Evolutionary conservation across 257 asterid genomes (phyloP).

Genomic region (Solanum piurae): DNA sequence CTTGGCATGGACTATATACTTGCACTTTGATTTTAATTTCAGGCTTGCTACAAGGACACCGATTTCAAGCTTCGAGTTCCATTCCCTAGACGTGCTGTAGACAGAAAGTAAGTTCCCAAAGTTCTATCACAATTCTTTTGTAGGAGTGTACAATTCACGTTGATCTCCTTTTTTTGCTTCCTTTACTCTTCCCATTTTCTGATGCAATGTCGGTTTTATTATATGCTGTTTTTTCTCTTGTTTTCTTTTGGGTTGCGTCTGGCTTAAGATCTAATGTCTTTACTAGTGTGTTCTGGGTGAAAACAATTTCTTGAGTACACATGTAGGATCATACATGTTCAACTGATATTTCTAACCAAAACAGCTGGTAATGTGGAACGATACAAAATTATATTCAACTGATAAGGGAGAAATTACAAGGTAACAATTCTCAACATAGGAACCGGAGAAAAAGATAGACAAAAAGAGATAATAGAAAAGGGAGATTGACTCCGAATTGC

Average conservation of each 20-base stretch:
- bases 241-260: background rate
- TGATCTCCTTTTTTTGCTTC: background rate
- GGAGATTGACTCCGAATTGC: background rate
- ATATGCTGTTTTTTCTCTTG: background rate
- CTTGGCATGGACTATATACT: background rate
- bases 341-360: background rate
- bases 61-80: conserved; percentile 86
- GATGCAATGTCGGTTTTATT: background rate
- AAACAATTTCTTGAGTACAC: background rate
- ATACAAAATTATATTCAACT: background rate
- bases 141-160: background rate
- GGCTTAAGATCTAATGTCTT: background rate
- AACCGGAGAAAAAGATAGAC: background rate
- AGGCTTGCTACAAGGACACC: conserved; percentile 72
- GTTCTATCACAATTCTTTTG: background rate
- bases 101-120: conserved; percentile 62
- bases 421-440: background rate
- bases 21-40: conserved; percentile 2
- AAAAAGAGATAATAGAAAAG: background rate
- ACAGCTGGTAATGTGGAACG: background rate
- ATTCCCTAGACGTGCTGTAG: conserved; percentile 68
- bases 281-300: background rate
- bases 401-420: background rate
- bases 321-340: background rate
- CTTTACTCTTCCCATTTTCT: background rate